These are phyloP conservation scores for Amanita rubescens DNA, from an alignment of 768 basidiomycete genomes.

Conservation along the genomic window DNA sequence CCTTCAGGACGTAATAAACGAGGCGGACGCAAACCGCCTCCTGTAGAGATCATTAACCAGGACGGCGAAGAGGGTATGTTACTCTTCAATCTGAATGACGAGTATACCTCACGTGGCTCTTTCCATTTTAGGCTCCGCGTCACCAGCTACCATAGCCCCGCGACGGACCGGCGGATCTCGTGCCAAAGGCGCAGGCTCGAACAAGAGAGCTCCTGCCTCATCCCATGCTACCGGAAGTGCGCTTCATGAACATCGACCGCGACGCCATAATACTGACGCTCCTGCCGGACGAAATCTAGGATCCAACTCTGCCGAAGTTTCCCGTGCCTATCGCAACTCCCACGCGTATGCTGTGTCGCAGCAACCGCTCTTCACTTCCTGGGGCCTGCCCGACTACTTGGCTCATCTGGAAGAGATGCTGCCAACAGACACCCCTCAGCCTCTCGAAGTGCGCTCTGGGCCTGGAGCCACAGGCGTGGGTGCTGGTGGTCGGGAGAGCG, in stretches of 20 bases:
- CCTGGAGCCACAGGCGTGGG: constrained; percentile 16
- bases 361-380: constrained; percentile 74
- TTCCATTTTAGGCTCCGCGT: constrained; percentile 3
- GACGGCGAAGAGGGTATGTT: constrained; percentile 65
- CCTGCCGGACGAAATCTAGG: constrained; percentile 28
- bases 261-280: constrained; percentile 41
- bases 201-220: constrained; percentile 34
- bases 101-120: constrained; percentile 9
- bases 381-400: constrained; percentile 92
- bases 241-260: constrained; percentile 37
- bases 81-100: neutral
- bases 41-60: constrained; percentile 13
- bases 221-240: constrained; percentile 22
- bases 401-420: constrained; percentile 80
- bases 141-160: constrained; percentile 21
- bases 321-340: constrained; percentile 69
- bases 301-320: constrained; percentile 36
- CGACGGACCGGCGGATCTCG: constrained; percentile 29
- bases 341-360: constrained; percentile 77
- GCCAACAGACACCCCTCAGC: constrained; percentile 66
- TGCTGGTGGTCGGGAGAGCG: constrained; percentile 39
- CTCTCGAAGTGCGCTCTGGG: constrained; percentile 60
- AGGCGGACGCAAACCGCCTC: constrained; percentile 33
- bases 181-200: constrained; percentile 32
- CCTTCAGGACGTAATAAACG: constrained; percentile 34